Evolutionary conservation across 108 stramenopile genomes (phyloP).

Genomic region (Cyclotella choctawhatcheeana): DNA sequence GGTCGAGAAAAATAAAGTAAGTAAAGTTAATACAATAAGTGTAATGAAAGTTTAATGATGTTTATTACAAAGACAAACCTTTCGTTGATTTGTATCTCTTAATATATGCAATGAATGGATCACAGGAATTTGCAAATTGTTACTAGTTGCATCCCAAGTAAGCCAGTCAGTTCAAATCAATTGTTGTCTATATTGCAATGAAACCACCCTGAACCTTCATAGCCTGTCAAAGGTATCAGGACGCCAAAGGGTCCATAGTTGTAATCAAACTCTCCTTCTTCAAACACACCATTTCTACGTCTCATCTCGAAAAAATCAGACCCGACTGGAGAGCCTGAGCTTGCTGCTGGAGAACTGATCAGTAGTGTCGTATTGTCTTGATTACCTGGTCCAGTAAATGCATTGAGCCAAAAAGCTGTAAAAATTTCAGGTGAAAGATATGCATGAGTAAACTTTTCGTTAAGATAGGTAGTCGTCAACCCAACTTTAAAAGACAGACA

Average conservation of each 20-base stretch:
- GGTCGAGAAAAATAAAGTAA: no score
- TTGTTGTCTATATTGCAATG: no score
- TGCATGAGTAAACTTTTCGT: neutral
- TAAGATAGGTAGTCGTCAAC: neutral
- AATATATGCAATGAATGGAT: no score
- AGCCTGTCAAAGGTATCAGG: neutral
- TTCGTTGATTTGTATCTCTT: no score
- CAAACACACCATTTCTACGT: constrained; percentile 16
- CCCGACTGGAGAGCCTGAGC: constrained; percentile 13
- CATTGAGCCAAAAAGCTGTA: neutral
- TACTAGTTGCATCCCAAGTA: no score
- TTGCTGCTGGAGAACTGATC: neutral
- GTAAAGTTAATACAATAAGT: no score
- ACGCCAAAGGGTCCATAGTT: constrained; percentile 8
- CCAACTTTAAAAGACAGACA: neutral
- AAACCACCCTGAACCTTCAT: constrained; percentile 5
- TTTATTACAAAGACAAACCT: no score
- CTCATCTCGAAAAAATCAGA: constrained; percentile 41
- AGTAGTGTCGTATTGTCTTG: neutral
- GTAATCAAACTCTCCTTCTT: neutral
- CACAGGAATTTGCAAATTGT: no score
- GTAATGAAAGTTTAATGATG: no score
- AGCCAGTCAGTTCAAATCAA: no score
- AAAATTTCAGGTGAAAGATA: neutral
- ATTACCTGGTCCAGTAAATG: neutral